Evolutionary conservation across 768 basidiomycete species (phyloP), one percentile per base, ranked within the genome.

Genomic region (Phaeolepiota aurea): DNA sequence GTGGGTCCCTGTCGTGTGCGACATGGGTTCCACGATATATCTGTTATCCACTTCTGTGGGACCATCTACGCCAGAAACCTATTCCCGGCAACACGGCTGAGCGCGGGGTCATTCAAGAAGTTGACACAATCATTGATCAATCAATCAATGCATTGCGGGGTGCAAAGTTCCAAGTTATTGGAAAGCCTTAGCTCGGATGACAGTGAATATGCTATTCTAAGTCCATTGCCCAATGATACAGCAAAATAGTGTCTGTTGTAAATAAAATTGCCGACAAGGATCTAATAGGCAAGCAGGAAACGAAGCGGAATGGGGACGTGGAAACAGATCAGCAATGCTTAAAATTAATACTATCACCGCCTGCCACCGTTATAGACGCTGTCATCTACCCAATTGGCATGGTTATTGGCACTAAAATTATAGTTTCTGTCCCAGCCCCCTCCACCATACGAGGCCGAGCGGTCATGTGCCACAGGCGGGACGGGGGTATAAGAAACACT

Each of bases 301-400:
- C n/a, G n/a, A 28, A 7, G 25, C 25, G 25, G 7, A 28, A 7
- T n/a, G n/a, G n/a, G n/a, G n/a, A 28, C 18, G 11, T 40, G 23
- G 38, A 40, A 28, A 28, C 25, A n/a, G 25, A 28, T 28, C 25
- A n/a, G n/a, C n/a, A n/a, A 28, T 7, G n/a, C n/a, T 7, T 28
- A 7, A 28, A 28, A 28, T 28, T 28, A 28, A 28, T 28, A 28
- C 25, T n/a, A n/a, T 28, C 25, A 7, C n/a, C n/a, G 25, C 25
- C 25, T n/a, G n/a, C n/a, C n/a, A n/a, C 62, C 71, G 51, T 71
- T 74, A 43, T 66, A 72, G 30, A 42, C n/a, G 39, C 54, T 54
- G 11, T 64, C 66, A 44, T 75, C 72, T 20, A 74, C 72, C 71
- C 71, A 73, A 36, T 63, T 52, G 39, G 54, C 48, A 32, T 52